Conservation (phyloP, 768 basidiomycete genomes). For the Gloeostereum incarnatum region DNA sequence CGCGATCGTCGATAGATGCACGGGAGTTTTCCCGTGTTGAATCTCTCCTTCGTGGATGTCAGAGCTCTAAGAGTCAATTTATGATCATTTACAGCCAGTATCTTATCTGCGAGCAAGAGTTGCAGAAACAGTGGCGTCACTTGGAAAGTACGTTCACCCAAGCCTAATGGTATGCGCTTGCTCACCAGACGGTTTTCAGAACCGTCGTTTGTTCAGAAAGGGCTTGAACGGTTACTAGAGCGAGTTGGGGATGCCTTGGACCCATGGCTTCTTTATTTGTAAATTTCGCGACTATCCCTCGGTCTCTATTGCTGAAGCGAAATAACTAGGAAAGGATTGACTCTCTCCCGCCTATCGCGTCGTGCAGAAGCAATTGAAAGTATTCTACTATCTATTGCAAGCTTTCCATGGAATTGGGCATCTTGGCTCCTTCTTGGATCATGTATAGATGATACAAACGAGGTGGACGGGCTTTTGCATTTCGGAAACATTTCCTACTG, state of each 20-base stretch:
- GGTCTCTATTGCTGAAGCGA: constrained; percentile 6
- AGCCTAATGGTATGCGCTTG: constrained; percentile 3
- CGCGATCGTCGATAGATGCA: constrained; percentile 62
- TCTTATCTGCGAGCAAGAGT: constrained; percentile 80
- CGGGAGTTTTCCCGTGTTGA: constrained; percentile 74
- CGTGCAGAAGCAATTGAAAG: constrained; percentile 83
- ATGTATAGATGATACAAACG: constrained; percentile 76
- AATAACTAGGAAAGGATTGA: constrained; percentile 62
- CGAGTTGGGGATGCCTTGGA: constrained; percentile 51
- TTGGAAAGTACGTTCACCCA: constrained; percentile 47
- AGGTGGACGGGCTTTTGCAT: constrained; percentile 38
- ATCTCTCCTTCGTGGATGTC: constrained; percentile 54
- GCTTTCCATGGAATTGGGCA: constrained; percentile 92
- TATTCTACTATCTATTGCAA: constrained; percentile 63
- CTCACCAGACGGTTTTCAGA: constrained; percentile 55
- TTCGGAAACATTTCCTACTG: background rate
- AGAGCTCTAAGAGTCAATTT: constrained; percentile 67
- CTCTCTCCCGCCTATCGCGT: constrained; percentile 70
- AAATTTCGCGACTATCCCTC: constrained; percentile 15
- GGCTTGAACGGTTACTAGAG: constrained; percentile 50
- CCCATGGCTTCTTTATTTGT: constrained; percentile 85
- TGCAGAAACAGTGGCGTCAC: constrained; percentile 80
- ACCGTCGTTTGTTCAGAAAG: constrained; percentile 57
- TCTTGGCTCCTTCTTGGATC: constrained; percentile 79
- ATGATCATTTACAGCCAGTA: constrained; percentile 74